Conservation (phyloP, 441 rosid genomes). For the Adansonia gregorii region DNA sequence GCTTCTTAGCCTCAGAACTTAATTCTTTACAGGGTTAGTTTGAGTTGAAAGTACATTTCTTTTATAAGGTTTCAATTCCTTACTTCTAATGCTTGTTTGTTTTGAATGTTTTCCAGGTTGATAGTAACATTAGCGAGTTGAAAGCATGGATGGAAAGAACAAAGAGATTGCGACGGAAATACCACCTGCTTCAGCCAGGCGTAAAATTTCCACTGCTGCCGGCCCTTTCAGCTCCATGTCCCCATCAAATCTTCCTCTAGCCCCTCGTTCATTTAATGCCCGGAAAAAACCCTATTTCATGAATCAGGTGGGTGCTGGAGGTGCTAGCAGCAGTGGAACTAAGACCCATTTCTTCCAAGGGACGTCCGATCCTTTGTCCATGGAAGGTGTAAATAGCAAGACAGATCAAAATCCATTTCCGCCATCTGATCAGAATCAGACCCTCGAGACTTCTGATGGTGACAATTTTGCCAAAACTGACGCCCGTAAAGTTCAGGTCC, state of each 20-base stretch:
- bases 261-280: conserved; percentile 18
- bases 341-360: background rate
- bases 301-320: conserved; percentile 17
- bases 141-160: conserved; percentile 20
- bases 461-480: background rate
- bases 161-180: background rate
- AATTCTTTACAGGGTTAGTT: conserved; percentile 21
- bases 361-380: background rate
- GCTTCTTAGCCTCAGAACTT: conserved; percentile 4
- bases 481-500: background rate
- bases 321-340: conserved; percentile 13
- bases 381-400: background rate
- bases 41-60: background rate
- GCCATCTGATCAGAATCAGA: background rate
- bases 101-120: conserved; percentile 22
- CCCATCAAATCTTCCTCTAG: conserved; percentile 12
- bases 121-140: background rate
- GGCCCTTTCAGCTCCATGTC: background rate
- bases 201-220: background rate
- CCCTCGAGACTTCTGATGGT: background rate
- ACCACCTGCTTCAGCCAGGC: background rate
- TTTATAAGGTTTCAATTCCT: background rate
- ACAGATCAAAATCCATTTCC: background rate
- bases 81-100: background rate
- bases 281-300: conserved; percentile 22